Evolutionary conservation across 2,329 filamentous ascomycete species (phyloP), one percentile per base, ranked within the genome.

Genomic region (Neonectria neomacrospora): DNA sequence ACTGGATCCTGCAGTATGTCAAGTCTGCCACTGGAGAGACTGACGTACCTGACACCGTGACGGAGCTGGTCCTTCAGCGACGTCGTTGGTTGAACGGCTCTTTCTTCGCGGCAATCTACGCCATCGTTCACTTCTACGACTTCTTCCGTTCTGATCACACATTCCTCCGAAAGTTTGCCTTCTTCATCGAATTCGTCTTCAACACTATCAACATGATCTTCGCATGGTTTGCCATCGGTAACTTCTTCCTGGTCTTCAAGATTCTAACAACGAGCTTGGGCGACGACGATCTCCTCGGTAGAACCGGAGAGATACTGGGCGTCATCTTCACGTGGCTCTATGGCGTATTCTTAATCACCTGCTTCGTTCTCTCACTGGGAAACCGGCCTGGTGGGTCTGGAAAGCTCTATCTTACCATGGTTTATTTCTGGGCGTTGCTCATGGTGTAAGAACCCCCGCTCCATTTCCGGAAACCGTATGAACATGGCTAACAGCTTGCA

Each of bases 231-330:
- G 93, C 91, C 73, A 96, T 98, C 75, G 92, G 96, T 75, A 99
- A 99, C 82, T 99, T 99, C 86, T 99, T 98, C 86, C 82, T 99
- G 75, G 95, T 99, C 71, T 99, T 99, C 84, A 94, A 94, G 79
- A 98, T 99, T 76, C 83, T 99, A 68, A 98, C 95, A 1, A 91
- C 89, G 11, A 97, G 94, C 73, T 83, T 99, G 68, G 91, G 93
- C 48, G 85, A 87, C 26, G 72, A 81, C 0, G 78, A 86, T 32
- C 85, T 97, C 26, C 86, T 97, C 2, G 93, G 94, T 52, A 89
- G 86, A 5, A 88, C 88, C 10, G 96, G 96, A 57, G 88, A 88
- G 41, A 89, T 97, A 62, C 84, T 99, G 2, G 91, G 94, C 58
- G 90, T 98, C 28, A 85, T 97, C 11, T 98, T 99, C 74, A 93